Evolutionary conservation across 2,329 filamentous ascomycete genomes (phyloP).

Genomic region (Amesomyces nigricolor): DNA sequence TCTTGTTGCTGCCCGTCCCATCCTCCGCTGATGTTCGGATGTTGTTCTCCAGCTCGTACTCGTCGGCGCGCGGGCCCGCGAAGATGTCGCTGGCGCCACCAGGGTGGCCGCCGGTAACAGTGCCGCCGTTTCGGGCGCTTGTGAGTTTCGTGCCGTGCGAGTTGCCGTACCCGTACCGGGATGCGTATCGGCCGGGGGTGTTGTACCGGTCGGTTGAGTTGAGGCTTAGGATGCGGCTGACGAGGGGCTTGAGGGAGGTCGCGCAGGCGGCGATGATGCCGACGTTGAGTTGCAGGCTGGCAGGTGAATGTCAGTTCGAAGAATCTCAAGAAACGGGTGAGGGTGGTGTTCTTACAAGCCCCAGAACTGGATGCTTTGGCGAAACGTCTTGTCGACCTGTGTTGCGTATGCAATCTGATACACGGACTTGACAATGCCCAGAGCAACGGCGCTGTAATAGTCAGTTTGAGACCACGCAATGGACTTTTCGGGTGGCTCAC

Average conservation of each 20-base stretch:
- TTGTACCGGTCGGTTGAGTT: slow-evolving; percentile 1
- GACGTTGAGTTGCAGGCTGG: slow-evolving; percentile 19
- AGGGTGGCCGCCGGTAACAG: background rate
- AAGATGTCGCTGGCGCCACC: background rate
- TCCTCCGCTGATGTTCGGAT: background rate
- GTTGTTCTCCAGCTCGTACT: slow-evolving; percentile 2
- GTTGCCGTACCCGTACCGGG: slow-evolving; percentile 2
- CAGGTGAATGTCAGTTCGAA: background rate
- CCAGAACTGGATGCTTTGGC: slow-evolving; percentile 30
- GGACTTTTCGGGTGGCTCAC: slow-evolving; percentile 22
- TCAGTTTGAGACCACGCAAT: background rate
- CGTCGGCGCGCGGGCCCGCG: background rate
- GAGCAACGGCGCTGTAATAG: slow-evolving; percentile 32
- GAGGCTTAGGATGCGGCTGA: slow-evolving; percentile 13
- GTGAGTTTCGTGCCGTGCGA: background rate
- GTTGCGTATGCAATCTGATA: slow-evolving; percentile 33
- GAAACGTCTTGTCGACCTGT: slow-evolving; percentile 32
- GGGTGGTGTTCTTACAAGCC: slow-evolving; percentile 29
- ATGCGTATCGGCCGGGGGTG: background rate
- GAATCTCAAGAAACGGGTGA: no score
- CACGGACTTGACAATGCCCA: slow-evolving; percentile 37
- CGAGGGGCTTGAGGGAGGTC: slow-evolving; percentile 16
- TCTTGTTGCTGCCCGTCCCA: background rate
- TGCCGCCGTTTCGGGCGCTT: background rate
- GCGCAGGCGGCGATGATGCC: slow-evolving; percentile 21